Evolutionary conservation across 2,329 filamentous ascomycete species (phyloP).

Genomic region (Knufia fluminis): DNA sequence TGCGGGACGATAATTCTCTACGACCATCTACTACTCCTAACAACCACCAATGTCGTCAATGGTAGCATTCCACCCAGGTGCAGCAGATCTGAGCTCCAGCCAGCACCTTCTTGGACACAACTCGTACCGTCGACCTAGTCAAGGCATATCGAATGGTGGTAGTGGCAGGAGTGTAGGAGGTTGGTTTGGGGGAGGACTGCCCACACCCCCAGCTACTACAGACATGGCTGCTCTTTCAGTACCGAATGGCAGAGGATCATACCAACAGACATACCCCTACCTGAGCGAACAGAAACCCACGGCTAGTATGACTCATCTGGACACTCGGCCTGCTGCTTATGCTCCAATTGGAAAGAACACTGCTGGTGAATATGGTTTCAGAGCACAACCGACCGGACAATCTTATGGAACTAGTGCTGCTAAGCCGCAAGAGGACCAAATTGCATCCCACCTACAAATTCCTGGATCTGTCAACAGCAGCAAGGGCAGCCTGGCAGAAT

Average conservation of each 20-base stretch:
- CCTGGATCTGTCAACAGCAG: conserved; percentile 65
- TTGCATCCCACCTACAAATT: conserved; percentile 53
- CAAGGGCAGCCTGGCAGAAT: conserved; percentile 69
- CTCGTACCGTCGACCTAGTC: conserved; percentile 1
- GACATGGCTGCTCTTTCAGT: conserved; percentile 18
- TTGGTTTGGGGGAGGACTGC: conserved; percentile 19
- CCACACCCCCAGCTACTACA: conserved; percentile 20
- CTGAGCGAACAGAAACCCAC: conserved; percentile 7
- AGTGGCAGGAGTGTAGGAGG: background rate
- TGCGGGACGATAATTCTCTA: background rate
- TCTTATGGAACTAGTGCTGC: background rate
- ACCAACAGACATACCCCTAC: conserved; percentile 11
- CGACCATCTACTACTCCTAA: background rate
- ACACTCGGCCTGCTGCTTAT: conserved; percentile 9
- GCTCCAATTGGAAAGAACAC: background rate
- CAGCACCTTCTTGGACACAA: background rate
- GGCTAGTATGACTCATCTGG: conserved; percentile 4
- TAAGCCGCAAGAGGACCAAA: conserved; percentile 25
- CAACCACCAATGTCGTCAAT: conserved; percentile 7
- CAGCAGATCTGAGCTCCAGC: background rate
- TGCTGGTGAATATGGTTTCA: background rate
- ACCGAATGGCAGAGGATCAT: conserved; percentile 12
- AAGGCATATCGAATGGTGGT: background rate
- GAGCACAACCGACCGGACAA: background rate
- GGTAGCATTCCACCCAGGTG: background rate